Evolutionary conservation across 2,329 filamentous ascomycete species (phyloP).

Genomic region (Botrytis hyacinthi): DNA sequence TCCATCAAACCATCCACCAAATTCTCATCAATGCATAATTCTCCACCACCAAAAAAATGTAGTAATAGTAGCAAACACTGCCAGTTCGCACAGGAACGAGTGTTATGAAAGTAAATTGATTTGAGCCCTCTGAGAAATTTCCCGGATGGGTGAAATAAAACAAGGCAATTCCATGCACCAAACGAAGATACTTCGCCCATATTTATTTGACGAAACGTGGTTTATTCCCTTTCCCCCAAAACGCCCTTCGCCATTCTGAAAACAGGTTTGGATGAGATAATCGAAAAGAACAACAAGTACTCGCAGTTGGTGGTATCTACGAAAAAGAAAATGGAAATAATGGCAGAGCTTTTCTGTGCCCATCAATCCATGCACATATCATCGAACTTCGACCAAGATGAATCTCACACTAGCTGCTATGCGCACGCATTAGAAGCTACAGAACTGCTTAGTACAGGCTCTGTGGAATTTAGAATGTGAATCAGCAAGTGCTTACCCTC

Average conservation of each 20-base stretch:
- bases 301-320: constrained; percentile 24
- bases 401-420: constrained; percentile 31
- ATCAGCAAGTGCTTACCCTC: constrained; percentile 33
- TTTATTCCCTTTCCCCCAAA: constrained; percentile 18
- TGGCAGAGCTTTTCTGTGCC: constrained; percentile 11
- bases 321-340: constrained; percentile 20
- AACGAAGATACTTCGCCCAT: constrained; percentile 1
- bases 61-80: constrained; percentile 22
- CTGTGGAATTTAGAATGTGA: constrained; percentile 14
- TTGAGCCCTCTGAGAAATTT: not conserved
- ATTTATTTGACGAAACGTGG: constrained; percentile 17
- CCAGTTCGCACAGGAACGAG: constrained; percentile 13
- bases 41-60: constrained; percentile 4
- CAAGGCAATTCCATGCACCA: constrained; percentile 18
- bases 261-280: constrained; percentile 17
- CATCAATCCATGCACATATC: constrained; percentile 15
- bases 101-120: constrained; percentile 13
- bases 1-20: constrained; percentile 6
- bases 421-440: constrained; percentile 40
- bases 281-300: constrained; percentile 17
- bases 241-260: constrained; percentile 19
- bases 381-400: constrained; percentile 1
- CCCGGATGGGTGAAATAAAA: constrained; percentile 4
- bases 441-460: constrained; percentile 26
- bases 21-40: constrained; percentile 2